Evolutionary conservation across 2,329 filamentous ascomycete genomes (phyloP).

Genomic region (Fusarium veterinarium): DNA sequence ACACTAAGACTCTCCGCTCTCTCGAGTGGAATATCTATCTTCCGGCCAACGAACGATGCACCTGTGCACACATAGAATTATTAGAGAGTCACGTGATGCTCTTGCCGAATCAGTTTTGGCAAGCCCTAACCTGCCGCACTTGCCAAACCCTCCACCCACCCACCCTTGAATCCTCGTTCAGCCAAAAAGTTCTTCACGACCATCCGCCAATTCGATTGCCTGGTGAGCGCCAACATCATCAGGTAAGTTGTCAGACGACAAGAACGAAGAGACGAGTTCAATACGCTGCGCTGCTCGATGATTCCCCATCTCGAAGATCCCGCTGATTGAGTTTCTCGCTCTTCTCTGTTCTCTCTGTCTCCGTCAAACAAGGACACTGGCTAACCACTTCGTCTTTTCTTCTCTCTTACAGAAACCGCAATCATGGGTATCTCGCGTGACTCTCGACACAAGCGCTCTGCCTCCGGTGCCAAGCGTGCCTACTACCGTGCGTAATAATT

Average conservation of each 20-base stretch:
- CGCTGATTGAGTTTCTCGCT: conserved; percentile 38
- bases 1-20: conserved; percentile 21
- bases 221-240: conserved; percentile 61
- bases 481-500: conserved; percentile 79
- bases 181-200: conserved; percentile 53
- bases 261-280: conserved; percentile 36
- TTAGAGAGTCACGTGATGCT: background rate
- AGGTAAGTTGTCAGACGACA: conserved; percentile 55
- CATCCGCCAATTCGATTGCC: conserved; percentile 60
- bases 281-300: conserved; percentile 39
- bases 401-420: conserved; percentile 70
- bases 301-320: conserved; percentile 38
- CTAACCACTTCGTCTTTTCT: conserved; percentile 39
- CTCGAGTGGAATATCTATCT: conserved; percentile 36
- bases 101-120: background rate
- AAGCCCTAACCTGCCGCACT: background rate
- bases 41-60: conserved; percentile 18
- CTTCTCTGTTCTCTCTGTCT: conserved; percentile 10
- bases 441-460: conserved; percentile 99
- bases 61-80: too few relatives aligned
- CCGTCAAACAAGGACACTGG: conserved; percentile 3
- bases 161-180: conserved; percentile 46
- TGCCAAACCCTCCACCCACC: conserved; percentile 23
- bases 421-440: conserved; percentile 99
- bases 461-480: conserved; percentile 97